Evolutionary conservation across 805 yeast genomes (phyloP), one percentile per base, ranked within the genome.

Genomic region (Lipomyces kockii): DNA sequence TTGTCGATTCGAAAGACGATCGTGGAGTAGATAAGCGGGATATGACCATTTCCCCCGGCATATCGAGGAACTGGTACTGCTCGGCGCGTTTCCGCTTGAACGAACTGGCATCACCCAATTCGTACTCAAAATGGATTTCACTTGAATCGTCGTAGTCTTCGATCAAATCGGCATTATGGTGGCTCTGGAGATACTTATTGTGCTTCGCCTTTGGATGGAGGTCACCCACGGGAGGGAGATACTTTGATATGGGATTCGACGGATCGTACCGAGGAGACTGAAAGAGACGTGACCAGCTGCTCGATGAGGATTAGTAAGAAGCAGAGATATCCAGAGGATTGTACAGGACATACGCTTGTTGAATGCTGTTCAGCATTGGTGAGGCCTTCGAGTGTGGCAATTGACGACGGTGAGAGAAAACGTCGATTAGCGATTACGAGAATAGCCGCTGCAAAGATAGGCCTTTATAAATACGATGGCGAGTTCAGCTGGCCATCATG

Each of bases 11-110:
- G 29, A 64, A 59, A 11, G 67, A 64, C 17, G 63, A 55, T 14
- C 67, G 60, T 11, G 63, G 53, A n/a, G 27, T 14, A 20, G 67
- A 55, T 17, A 64, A 46, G 20, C 51, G 57, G 20, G 67, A 57
- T n/a, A 17, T 56, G 20, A 64, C 67, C 67, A 64, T 64, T 27
- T 54, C 58, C 22, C 63, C 54, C 7, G 67, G 67, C 17, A 9
- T 53, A 3, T 61, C 57, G 32, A 53, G 37, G 49, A 53, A 63
- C 34, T 52, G 25, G 8, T 29, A 25, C 34, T 52, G 27, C 17
- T 22, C 55, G 3, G 17, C 9, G 27, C 55, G 14, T 12, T 25
- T 25, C 9, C 49, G 49, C 20, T 27, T 58, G 62, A 63, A 63
- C 34, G 32, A 35, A 9, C 59, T 37, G 46, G 66, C 66, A 25